A percentile compares a stretch with the other conserved stretches of the same genome.
These are phyloP conservation scores for thale cress (Arabidopsis thaliana) DNA, from an alignment of 345 rosid species.

Conservation along the genomic window TAIR10.1 NC_003074.8:4617501-4618000, in stretches of 20 bases:
- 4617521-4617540: conserved; percentile 27
- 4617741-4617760: conserved; percentile 31
- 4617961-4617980: conserved; percentile 24
- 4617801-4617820: conserved; percentile 5
- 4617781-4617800: conserved; percentile 24
- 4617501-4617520: conserved; percentile 44
- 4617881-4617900: conserved; percentile 32
- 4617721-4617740: conserved; percentile 16
- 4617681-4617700: not conserved
- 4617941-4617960: conserved; percentile 22
- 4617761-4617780: conserved; percentile 39
- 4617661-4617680: not conserved
- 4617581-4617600: conserved; percentile 10
- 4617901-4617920: conserved; percentile 44
- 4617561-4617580: conserved; percentile 11
- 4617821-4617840: conserved; percentile 34
- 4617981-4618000: conserved; percentile 28
- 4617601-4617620: not conserved
- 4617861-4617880: conserved; percentile 40
- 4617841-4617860: conserved; percentile 38
- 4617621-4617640: not conserved
- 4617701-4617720: not conserved
- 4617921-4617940: conserved; percentile 41
- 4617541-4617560: conserved; percentile 37
- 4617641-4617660: not conserved